A percentile compares a stretch with the other conserved stretches of the same genome.
These are phyloP conservation scores for Raddia guianensis DNA, from an alignment of 176 grass and related monocot species.

Conservation along the genomic window DNA sequence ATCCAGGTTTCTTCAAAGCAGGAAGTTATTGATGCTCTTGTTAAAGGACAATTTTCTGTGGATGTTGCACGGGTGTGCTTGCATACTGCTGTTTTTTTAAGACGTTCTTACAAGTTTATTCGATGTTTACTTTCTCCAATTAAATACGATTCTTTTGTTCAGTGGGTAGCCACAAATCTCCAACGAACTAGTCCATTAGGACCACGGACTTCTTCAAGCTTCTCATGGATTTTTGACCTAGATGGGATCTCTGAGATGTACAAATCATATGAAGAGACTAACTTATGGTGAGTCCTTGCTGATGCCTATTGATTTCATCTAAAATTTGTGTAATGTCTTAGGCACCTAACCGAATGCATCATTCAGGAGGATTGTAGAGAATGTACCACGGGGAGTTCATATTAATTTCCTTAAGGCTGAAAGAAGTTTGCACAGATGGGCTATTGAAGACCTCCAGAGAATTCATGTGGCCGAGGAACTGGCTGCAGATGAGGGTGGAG, in stretches of 20 bases:
- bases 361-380: conserved; percentile 82
- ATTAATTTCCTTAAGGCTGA: conserved; percentile 96
- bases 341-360: not conserved
- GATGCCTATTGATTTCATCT: not conserved
- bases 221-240: conserved; percentile 90
- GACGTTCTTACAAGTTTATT: not conserved
- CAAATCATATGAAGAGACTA: conserved; percentile 88
- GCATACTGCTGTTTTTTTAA: conserved; percentile 18
- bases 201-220: conserved; percentile 46
- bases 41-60: conserved; percentile 73
- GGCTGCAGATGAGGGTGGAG: conserved; percentile 80
- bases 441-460: conserved; percentile 89
- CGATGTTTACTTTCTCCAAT: conserved; percentile 17
- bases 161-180: conserved; percentile 96
- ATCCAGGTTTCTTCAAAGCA: conserved; percentile 78
- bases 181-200: conserved; percentile 46
- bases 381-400: conserved; percentile 87
- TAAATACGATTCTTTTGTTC: conserved; percentile 31
- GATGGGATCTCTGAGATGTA: conserved; percentile 94
- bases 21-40: conserved; percentile 70
- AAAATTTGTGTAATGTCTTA: not conserved
- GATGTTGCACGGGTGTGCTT: conserved; percentile 81
- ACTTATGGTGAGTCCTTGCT: conserved; percentile 66
- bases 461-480: conserved; percentile 82
- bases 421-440: conserved; percentile 99